Base-by-base conservation (phyloP, 2,329 filamentous ascomycete species). In the Ophiostoma montium region DNA sequence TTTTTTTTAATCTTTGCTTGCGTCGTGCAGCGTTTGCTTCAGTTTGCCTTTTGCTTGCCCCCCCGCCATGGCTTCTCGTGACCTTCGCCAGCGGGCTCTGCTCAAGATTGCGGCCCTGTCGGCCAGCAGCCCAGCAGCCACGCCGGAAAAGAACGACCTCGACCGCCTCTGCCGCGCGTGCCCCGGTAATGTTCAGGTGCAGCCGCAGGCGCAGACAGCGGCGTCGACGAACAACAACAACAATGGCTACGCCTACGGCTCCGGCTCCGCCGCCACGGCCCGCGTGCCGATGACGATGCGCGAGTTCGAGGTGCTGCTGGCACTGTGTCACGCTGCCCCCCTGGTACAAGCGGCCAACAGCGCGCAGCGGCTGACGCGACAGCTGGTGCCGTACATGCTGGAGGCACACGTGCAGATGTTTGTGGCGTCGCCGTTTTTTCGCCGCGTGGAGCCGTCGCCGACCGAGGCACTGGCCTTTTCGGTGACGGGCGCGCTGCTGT, bases 261-360 rank as follows among this genome's bases (percentile, higher is more conserved):
- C 65, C 64, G 18, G 65, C 47, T 61, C 63, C 5, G 13, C 16
- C 21, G 70, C 71, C 4, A 59, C 76, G 52, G 72, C 72, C 33
- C 69, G 71, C 33, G 68, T 75, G 48, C 78, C 78, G 12, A 82
- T 82, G 78, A 86, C 82, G 48, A 79, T 89, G 48, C 82, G 86
- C 59, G 94, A 98, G 70, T 82, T 95, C 57, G 90, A 98, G 64
- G 85, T 94, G 48, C 74, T 98, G 23, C 69, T 96, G 23, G 87
- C 92, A 39, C 73, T 98, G 23, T 96, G 90, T 70, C 90, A 89
- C 67, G 86, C 90, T 48, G 86, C 89, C 3, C 83, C 87, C 4
- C 75, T 79, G 21, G 73, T 96, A 23, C 74, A 80, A 47, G 80
- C 78, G 42, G 65, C 70, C 38, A 78, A 86, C 53, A 83, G 84